Evolutionary conservation across 169 alveolate genomes (phyloP).

Genomic region (Cryptosporidium ubiquitum): DNA sequence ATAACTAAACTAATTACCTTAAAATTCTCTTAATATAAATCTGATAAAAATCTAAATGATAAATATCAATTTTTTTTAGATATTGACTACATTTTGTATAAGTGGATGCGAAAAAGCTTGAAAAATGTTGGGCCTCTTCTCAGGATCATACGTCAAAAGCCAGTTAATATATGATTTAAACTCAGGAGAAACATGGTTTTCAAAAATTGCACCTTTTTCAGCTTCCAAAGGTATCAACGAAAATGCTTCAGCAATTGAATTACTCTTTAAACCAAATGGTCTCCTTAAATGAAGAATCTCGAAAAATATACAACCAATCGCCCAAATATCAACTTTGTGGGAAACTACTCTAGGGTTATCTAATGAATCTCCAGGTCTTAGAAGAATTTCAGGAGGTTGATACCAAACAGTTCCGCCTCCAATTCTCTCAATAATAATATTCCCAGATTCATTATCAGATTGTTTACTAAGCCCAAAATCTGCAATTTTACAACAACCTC

Average conservation of each 20-base stretch:
- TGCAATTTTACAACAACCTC: constrained; percentile 88
- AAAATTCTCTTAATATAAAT: no score
- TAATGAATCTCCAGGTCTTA: constrained; percentile 79
- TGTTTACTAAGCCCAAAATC: constrained; percentile 89
- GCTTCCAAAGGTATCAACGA: constrained; percentile 77
- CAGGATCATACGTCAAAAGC: constrained; percentile 77
- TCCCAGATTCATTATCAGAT: constrained; percentile 26
- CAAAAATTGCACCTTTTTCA: constrained; percentile 73
- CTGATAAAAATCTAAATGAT: no score
- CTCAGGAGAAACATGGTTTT: constrained; percentile 73
- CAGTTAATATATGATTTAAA: constrained; percentile 77
- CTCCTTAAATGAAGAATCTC: constrained; percentile 87
- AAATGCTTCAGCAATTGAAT: constrained; percentile 77
- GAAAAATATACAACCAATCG: constrained; percentile 90
- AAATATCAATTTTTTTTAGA: neutral
- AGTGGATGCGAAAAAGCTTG: constrained; percentile 78
- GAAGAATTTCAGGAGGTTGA: constrained; percentile 91
- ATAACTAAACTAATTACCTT: no score
- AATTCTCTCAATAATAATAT: constrained; percentile 81
- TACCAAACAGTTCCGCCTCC: constrained; percentile 93
- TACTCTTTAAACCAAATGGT: constrained; percentile 76
- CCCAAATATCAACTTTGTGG: constrained; percentile 89
- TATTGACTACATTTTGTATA: constrained; percentile 41
- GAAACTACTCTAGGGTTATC: constrained; percentile 72
- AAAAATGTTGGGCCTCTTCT: constrained; percentile 74